A percentile compares a stretch with the other conserved stretches of the same genome.
phyloP scores from a whole-genome alignment of 345 rosid genomes.

The Eucalyptus sp. region DNA sequence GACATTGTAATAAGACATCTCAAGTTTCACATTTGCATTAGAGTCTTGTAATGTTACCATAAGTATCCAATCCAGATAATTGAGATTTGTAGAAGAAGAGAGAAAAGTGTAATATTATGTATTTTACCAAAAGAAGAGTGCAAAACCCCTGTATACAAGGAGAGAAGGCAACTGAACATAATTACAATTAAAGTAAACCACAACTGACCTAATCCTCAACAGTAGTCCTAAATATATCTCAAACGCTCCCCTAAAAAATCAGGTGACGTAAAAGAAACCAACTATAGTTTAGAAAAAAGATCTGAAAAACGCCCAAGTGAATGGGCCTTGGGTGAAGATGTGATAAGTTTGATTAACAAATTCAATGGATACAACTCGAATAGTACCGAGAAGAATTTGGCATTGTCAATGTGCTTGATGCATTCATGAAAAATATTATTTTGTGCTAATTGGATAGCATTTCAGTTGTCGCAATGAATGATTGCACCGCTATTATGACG shows the following conservation, averaged over 20 bases:
- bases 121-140: not conserved
- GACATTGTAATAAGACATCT: not conserved
- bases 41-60: not conserved
- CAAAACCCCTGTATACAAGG: not conserved
- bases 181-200: not conserved
- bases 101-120: not conserved
- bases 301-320: not conserved
- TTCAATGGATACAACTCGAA: not conserved
- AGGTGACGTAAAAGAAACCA: not conserved
- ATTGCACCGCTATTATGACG: not conserved
- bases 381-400: not conserved
- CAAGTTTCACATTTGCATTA: not conserved
- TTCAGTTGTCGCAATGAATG: not conserved
- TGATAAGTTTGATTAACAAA: not conserved
- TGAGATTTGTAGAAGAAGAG: not conserved
- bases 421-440: not conserved
- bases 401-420: not conserved
- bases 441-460: not conserved
- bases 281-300: not conserved
- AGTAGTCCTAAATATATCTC: not conserved
- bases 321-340: not conserved
- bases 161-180: not conserved
- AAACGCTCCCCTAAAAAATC: fast-evolving
- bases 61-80: not conserved
- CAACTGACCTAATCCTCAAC: not conserved